Evolutionary conservation across 2,329 filamentous ascomycete species (phyloP), one percentile per base, ranked within the genome.

Genomic region (Beauveria medogensis): DNA sequence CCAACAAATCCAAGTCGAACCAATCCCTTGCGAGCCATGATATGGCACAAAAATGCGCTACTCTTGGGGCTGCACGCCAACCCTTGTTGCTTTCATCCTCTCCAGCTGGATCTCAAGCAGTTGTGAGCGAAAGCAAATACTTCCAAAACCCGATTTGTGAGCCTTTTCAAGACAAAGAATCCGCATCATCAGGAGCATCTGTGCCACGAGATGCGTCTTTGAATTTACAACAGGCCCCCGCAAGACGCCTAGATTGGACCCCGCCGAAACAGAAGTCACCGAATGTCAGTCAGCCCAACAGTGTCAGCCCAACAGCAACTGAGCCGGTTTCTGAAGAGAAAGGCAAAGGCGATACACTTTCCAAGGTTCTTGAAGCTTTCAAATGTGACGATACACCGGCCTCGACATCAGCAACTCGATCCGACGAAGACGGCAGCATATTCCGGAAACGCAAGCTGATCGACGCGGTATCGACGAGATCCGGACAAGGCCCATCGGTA

Each of bases 211-310:
- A 69, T n/a, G 73, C 74, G 54, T 68, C 74, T 0, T 65, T 77
- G 3, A 66, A 71, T 22, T 62, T 79, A 9, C 79, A 82, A 56
- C 71, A 70, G 51, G 88, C 87, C 8, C 70, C 81, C 28, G 76
- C 74, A 51, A 78, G 88, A 62, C 79, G 84, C 63, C 68, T 74
- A 16, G 80, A 86, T 62, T 92, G 89, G 89, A 92, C 89, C 1
- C 89, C 88, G 2, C 81, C 84, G 4, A 78, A 76, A 52, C 69
- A 76, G 40, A 77, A 76, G 47, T 66, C 65, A 1, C 61, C 69
- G 3, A 62, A 69, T 61, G 66, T 63, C 44, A 64, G 71, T 3
- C 69, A 69, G 16, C 70, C 71, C 0, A 71, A 71, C 7, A 70
- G 72, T 0, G 73, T 75, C 0, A 66, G 37, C n/a, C 26, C 30